Evolutionary conservation across 2,329 filamentous ascomycete genomes (phyloP).

Genomic region (Aspergillus nomiae): DNA sequence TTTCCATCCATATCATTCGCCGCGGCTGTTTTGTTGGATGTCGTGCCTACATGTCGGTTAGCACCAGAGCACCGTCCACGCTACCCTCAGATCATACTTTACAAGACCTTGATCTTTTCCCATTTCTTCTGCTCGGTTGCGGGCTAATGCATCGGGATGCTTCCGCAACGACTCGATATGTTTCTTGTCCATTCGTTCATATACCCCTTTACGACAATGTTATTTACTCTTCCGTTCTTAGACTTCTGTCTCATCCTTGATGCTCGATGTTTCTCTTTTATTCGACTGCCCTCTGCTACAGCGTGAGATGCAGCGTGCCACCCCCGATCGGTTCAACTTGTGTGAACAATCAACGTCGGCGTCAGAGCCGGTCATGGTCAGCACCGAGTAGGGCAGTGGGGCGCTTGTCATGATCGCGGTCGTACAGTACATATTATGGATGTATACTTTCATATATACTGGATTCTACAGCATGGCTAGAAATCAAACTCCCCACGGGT

Average conservation of each 20-base stretch:
- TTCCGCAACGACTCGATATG: slow-evolving; percentile 22
- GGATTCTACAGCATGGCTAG: not conserved
- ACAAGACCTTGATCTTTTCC: not conserved
- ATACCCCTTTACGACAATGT: slow-evolving; percentile 31
- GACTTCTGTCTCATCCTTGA: slow-evolving; percentile 10
- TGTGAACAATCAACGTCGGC: not conserved
- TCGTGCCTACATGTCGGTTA: slow-evolving; percentile 1
- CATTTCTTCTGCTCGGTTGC: not conserved
- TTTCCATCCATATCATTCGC: slow-evolving; percentile 12
- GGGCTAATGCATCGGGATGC: slow-evolving; percentile 10
- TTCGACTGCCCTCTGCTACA: not conserved
- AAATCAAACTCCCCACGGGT: not conserved
- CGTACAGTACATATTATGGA: not conserved
- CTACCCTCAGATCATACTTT: not conserved
- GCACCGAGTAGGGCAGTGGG: not conserved
- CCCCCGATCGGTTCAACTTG: not conserved
- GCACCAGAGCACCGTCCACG: not conserved
- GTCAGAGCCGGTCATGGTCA: not conserved
- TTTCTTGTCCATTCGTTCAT: slow-evolving; percentile 32
- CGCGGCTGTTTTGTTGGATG: not conserved
- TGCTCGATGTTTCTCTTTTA: not conserved
- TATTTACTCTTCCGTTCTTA: slow-evolving; percentile 23
- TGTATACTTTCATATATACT: not conserved
- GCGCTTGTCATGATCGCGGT: not conserved
- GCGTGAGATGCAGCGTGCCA: not conserved